Evolutionary conservation across 225 moss, liverwort and hornwort species (phyloP).

Genomic region (Bryoerythrophyllum caledonicum): DNA sequence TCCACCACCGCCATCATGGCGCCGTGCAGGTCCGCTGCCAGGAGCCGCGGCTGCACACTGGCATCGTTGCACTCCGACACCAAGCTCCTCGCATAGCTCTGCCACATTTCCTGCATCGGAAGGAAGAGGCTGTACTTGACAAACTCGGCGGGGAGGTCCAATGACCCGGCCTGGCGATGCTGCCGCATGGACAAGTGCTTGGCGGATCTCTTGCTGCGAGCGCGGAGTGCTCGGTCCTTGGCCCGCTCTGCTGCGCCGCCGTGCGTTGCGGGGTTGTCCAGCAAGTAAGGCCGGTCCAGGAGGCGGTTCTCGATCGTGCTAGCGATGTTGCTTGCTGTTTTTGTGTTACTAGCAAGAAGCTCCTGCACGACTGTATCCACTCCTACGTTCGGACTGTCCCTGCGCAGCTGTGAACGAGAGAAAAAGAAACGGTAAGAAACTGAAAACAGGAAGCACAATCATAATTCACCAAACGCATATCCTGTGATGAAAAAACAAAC

Average conservation of each 20-base stretch:
- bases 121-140: slow-evolving; percentile 57
- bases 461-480: not conserved
- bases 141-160: slow-evolving; percentile 50
- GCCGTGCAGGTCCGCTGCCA: slow-evolving; percentile 85
- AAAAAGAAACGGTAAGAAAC: not conserved
- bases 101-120: slow-evolving; percentile 83
- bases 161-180: slow-evolving; percentile 74
- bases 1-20: slow-evolving; percentile 76
- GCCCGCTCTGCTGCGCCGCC: slow-evolving; percentile 58
- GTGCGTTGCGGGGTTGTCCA: slow-evolving; percentile 74
- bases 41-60: slow-evolving; percentile 68
- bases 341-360: too few relatives aligned
- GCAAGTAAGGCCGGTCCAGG: slow-evolving; percentile 56
- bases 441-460: not conserved
- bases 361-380: too few relatives aligned
- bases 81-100: slow-evolving; percentile 55
- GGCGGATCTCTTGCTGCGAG: slow-evolving; percentile 57
- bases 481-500: slow-evolving; percentile 20
- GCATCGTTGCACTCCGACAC: slow-evolving; percentile 59
- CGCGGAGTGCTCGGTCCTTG: slow-evolving; percentile 49
- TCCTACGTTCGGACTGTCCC: slow-evolving; percentile 36
- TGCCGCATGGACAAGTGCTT: slow-evolving; percentile 66
- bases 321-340: slow-evolving; percentile 53
- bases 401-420: slow-evolving; percentile 35
- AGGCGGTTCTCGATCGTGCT: slow-evolving; percentile 61